These are phyloP conservation scores for Globisporangium emineosum DNA, from an alignment of 352 stramenopile genomes.

Conservation along the genomic window DNA sequence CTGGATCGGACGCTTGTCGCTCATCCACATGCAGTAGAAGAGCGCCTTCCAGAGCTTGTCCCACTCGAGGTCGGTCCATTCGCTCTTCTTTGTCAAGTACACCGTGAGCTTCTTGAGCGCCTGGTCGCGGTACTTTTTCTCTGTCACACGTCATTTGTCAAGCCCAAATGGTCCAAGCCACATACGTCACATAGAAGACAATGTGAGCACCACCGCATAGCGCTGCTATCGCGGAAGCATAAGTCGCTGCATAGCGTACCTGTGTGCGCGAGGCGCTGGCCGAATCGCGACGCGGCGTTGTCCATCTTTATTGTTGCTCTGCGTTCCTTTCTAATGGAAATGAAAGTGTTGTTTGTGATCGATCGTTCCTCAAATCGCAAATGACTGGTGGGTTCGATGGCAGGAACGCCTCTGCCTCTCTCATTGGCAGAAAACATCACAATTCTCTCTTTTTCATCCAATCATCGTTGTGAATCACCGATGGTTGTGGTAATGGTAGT, in stretches of 20 bases:
- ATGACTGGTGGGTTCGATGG: slow-evolving; percentile 16
- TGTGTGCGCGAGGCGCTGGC: slow-evolving; percentile 81
- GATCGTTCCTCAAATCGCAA: background rate
- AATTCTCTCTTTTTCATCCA: background rate
- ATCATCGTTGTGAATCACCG: background rate
- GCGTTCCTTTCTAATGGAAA: background rate
- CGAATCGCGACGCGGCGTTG: slow-evolving; percentile 79
- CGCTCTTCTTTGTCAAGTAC: slow-evolving; percentile 62
- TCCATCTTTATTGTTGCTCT: slow-evolving; percentile 31
- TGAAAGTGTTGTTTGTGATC: background rate
- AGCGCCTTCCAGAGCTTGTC: slow-evolving; percentile 90
- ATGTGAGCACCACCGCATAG: background rate
- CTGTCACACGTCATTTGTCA: slow-evolving; percentile 25
- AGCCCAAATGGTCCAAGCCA: too few relatives aligned
- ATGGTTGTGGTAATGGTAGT: too few relatives aligned
- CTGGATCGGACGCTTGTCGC: slow-evolving; percentile 80
- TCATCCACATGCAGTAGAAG: slow-evolving; percentile 91
- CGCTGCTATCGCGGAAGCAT: background rate
- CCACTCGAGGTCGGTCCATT: slow-evolving; percentile 75
- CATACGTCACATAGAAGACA: slow-evolving; percentile 12
- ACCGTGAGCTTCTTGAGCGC: slow-evolving; percentile 80
- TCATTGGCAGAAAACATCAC: background rate
- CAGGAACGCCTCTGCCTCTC: background rate
- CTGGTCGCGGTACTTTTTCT: slow-evolving; percentile 85
- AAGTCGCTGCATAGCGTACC: slow-evolving; percentile 25